Base-by-base conservation (phyloP, 805 yeast species). In the Candida chauliodis region DNA sequence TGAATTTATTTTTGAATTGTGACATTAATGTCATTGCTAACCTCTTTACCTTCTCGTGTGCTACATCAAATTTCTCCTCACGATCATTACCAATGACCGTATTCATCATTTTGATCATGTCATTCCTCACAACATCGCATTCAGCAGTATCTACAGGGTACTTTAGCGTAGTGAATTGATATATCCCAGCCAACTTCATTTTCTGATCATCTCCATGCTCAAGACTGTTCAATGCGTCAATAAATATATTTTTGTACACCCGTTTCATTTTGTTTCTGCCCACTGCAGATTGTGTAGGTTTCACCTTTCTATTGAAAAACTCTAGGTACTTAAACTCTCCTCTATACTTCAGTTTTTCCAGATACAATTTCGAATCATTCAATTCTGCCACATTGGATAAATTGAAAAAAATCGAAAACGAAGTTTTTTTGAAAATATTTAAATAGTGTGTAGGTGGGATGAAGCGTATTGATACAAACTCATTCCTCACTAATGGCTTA, bases 221-320 rank as follows among this genome's bases (percentile, higher is more conserved):
- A 8, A 21, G 9, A 21, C 9, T 9, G 3, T 31, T 37, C 17
- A 49, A 13, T n/a, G 54, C 36, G 13, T 50, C 38, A 37, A 52
- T 50, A 18, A 53, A 40, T 14, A 32, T 32, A 8, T 30, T 17
- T 37, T 48, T 58, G 2, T 55, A 34, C 9, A 48, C 40, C 36
- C 56, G 60, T 13, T 65, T 47, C 39, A 50, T 55, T 29, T 44
- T 41, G 14, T 52, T 37, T 30, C 73, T 42, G 2, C 55, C 56
- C 18, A 54, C 55, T 1, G 73, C 68, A 2, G 64, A 54, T n/a
- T 51, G 51, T 34, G 60, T 45, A 0, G 72, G 72, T 27, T 46
- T 46, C 4, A 51, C 44, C 20, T 49, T 49, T 23, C 50, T 47
- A 10, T 44, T 45, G 43, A 66, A 64, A 35, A 44, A 62, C 7